Percentiles rank a stretch among this genome's conserved stretches.
Conservation (phyloP, 192 early-diverging fungal genomes). For the Coemansia sp. region DNA sequence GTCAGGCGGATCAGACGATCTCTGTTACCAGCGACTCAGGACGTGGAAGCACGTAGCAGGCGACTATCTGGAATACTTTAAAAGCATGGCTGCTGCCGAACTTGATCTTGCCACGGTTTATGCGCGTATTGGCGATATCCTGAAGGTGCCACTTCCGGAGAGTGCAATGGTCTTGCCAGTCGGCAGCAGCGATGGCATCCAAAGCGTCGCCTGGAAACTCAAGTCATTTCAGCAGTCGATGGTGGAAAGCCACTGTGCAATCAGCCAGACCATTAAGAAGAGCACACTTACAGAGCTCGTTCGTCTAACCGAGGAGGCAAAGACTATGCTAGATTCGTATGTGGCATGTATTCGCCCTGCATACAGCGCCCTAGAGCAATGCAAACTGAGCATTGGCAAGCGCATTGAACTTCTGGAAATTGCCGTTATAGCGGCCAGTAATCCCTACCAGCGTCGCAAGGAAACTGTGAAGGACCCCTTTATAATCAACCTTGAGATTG, state of each 20-base stretch:
- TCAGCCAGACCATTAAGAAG: conserved; percentile 30
- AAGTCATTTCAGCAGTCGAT: conserved; percentile 47
- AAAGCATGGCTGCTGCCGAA: conserved; percentile 53
- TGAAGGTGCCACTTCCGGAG: conserved; percentile 38
- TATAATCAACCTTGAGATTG: conserved; percentile 47
- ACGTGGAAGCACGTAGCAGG: conserved; percentile 40
- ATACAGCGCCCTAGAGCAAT: conserved; percentile 25
- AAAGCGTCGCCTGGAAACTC: conserved; percentile 26
- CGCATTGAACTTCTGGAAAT: conserved; percentile 22
- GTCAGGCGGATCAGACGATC: conserved; percentile 37
- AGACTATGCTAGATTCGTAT: conserved; percentile 18
- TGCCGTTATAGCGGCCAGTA: conserved; percentile 18
- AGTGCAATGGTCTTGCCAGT: conserved; percentile 29
- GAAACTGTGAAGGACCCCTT: conserved; percentile 48
- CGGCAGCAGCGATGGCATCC: conserved; percentile 24
- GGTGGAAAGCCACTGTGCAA: conserved; percentile 48
- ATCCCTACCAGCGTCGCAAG: neutral
- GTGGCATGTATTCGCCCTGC: conserved; percentile 16
- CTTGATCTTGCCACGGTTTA: conserved; percentile 53
- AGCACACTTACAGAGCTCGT: conserved; percentile 22
- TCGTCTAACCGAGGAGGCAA: conserved; percentile 13
- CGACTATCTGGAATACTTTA: conserved; percentile 46
- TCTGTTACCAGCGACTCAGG: conserved; percentile 46
- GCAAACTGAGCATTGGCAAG: conserved; percentile 13
- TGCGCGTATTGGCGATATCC: conserved; percentile 49